phyloP scores from a whole-genome alignment of 2,329 filamentous ascomycete genomes.

The Magnaporthales sp. region DNA sequence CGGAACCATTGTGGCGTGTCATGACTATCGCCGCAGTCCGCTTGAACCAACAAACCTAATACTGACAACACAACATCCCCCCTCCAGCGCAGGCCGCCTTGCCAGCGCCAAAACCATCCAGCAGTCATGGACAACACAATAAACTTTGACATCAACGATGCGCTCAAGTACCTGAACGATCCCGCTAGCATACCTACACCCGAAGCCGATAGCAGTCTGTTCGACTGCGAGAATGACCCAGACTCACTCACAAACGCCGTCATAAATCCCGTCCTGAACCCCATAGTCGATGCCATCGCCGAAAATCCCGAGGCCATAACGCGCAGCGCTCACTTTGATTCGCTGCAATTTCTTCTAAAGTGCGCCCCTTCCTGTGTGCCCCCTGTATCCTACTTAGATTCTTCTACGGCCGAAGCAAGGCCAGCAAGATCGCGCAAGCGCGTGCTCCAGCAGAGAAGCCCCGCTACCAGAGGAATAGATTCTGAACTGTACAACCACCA shows the following conservation, averaged over 20 bases:
- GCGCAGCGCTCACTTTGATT: constrained; percentile 75
- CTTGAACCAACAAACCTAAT: not conserved
- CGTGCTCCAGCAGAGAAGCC: constrained; percentile 10
- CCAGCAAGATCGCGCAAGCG: not conserved
- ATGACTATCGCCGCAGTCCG: not conserved
- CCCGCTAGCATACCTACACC: constrained; percentile 73
- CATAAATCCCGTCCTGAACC: constrained; percentile 80
- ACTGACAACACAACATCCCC: not conserved
- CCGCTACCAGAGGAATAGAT: constrained; percentile 32
- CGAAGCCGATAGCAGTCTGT: constrained; percentile 73
- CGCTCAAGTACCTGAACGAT: constrained; percentile 96
- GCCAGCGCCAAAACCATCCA: not conserved
- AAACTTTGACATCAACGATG: constrained; percentile 92
- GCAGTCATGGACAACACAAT: constrained; percentile 60
- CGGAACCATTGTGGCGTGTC: not conserved
- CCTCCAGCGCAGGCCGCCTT: not conserved
- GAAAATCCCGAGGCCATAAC: constrained; percentile 85
- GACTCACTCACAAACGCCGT: constrained; percentile 70
- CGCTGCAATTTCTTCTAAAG: constrained; percentile 93
- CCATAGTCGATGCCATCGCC: constrained; percentile 85
- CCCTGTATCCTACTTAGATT: constrained; percentile 13
- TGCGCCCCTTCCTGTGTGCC: constrained; percentile 55
- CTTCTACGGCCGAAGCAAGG: not conserved
- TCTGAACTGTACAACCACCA: constrained; percentile 53
- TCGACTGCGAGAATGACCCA: constrained; percentile 89